A percentile compares a stretch with the other conserved stretches of the same genome.
These are phyloP conservation scores for Nidularia sp. DNA, from an alignment of 768 basidiomycete genomes.

Conservation along the genomic window DNA sequence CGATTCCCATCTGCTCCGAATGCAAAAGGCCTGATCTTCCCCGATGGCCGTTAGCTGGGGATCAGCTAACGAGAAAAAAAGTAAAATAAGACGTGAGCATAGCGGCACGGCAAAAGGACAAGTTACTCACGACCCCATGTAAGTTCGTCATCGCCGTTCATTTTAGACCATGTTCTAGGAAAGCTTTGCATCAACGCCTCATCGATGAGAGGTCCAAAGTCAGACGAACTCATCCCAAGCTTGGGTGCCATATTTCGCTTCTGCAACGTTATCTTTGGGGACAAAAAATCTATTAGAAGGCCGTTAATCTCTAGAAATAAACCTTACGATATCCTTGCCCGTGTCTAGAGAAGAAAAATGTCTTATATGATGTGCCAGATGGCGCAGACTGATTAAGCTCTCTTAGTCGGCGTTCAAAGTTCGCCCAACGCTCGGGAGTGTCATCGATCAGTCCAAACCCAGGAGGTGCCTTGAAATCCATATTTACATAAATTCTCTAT, in stretches of 20 bases:
- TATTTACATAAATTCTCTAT: neutral
- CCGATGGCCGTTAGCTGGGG: slow-evolving; percentile 60
- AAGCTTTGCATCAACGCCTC: neutral
- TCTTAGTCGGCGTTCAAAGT: slow-evolving; percentile 34
- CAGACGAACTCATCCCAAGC: slow-evolving; percentile 59
- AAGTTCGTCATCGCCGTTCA: slow-evolving; percentile 61
- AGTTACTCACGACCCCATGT: slow-evolving; percentile 67
- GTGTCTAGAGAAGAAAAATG: slow-evolving; percentile 65
- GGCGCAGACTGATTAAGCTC: slow-evolving; percentile 41
- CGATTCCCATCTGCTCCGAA: slow-evolving; percentile 39
- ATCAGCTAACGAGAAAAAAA: slow-evolving; percentile 41
- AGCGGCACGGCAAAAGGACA: neutral
- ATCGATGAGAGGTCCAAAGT: neutral
- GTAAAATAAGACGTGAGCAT: too few relatives aligned
- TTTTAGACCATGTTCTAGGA: slow-evolving; percentile 55
- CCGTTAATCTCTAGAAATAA: neutral
- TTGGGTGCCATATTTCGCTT: slow-evolving; percentile 51
- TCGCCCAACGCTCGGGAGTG: slow-evolving; percentile 44
- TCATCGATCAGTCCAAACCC: slow-evolving; percentile 58
- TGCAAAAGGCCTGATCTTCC: slow-evolving; percentile 46
- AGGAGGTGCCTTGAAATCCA: slow-evolving; percentile 39
- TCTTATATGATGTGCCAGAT: slow-evolving; percentile 45
- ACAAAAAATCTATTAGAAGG: neutral
- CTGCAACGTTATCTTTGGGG: slow-evolving; percentile 60
- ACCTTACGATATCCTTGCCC: slow-evolving; percentile 70